phyloP scores from a whole-genome alignment of 2,329 filamentous ascomycete species.

The Blastomyces percursus region DNA sequence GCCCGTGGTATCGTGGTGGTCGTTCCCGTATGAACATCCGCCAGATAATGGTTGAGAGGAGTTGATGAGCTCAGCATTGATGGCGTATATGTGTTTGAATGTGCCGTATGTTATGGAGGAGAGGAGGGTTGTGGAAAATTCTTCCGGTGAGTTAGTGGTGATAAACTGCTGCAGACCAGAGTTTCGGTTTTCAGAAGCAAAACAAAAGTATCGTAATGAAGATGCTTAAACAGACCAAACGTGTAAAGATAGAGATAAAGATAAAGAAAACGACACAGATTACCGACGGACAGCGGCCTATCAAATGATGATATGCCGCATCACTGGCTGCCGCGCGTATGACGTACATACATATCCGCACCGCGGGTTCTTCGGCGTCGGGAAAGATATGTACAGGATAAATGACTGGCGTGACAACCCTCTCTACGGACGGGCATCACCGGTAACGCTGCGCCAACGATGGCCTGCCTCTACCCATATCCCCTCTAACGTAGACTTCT shows the following conservation, averaged over 20 bases:
- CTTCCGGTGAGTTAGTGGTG: neutral
- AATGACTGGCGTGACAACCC: neutral
- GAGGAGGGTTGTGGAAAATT: neutral
- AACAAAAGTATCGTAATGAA: neutral
- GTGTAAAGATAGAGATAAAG: neutral
- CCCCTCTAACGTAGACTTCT: neutral
- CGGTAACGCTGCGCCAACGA: neutral
- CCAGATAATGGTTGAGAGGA: neutral
- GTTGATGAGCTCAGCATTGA: neutral
- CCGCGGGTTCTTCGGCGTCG: neutral
- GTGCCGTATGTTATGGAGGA: neutral
- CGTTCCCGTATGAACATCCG: neutral
- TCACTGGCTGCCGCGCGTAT: neutral
- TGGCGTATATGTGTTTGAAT: neutral
- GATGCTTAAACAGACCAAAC: neutral
- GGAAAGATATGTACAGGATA: neutral
- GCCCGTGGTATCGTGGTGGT: neutral
- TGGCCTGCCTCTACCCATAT: neutral
- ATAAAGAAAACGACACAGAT: neutral
- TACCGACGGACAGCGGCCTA: neutral
- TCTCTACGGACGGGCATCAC: neutral
- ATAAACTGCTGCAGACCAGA: too few relatives aligned
- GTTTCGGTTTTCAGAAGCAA: neutral
- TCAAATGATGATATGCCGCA: neutral
- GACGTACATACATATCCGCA: neutral